These are phyloP conservation scores for Saururus chinensis DNA, from an alignment of 164 flowering plant genomes.

Conservation along the genomic window DNA sequence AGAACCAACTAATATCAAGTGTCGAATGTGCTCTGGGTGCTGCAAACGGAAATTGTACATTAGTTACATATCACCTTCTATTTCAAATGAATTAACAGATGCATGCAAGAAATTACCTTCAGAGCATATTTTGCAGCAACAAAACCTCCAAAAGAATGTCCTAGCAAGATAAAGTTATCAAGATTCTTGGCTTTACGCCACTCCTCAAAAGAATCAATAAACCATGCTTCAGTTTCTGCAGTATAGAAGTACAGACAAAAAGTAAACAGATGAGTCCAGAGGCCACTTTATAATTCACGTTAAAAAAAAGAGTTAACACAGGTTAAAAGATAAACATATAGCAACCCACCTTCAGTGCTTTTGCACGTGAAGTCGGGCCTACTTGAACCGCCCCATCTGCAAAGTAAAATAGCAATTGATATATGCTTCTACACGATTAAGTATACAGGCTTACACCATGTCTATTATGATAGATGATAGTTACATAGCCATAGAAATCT, in stretches of 20 bases:
- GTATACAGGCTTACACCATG: too few relatives aligned
- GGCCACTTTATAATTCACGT: background rate
- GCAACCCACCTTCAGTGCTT: constrained; percentile 79
- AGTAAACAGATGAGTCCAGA: background rate
- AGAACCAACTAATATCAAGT: constrained; percentile 85
- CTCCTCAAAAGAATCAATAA: constrained; percentile 93
- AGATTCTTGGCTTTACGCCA: constrained; percentile 95
- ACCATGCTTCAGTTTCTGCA: constrained; percentile 98
- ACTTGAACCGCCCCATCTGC: constrained; percentile 99
- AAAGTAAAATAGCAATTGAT: constrained; percentile 3
- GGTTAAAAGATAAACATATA: background rate
- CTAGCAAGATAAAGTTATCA: constrained; percentile 79
- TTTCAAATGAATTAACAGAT: background rate
- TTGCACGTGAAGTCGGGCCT: constrained; percentile 95
- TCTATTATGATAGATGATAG: too few relatives aligned
- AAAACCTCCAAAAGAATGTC: constrained; percentile 98
- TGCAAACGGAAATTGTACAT: constrained; percentile 16
- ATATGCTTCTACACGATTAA: too few relatives aligned
- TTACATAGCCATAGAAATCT: too few relatives aligned
- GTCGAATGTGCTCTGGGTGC: constrained; percentile 94
- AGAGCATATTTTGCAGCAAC: constrained; percentile 96
- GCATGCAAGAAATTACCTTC: constrained; percentile 44
- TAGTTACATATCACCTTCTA: background rate
- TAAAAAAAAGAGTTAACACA: background rate
- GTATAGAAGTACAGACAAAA: background rate